These are phyloP conservation scores for Botrytis fragariae DNA, from an alignment of 2,329 filamentous ascomycete species.

Conservation along the genomic window DNA sequence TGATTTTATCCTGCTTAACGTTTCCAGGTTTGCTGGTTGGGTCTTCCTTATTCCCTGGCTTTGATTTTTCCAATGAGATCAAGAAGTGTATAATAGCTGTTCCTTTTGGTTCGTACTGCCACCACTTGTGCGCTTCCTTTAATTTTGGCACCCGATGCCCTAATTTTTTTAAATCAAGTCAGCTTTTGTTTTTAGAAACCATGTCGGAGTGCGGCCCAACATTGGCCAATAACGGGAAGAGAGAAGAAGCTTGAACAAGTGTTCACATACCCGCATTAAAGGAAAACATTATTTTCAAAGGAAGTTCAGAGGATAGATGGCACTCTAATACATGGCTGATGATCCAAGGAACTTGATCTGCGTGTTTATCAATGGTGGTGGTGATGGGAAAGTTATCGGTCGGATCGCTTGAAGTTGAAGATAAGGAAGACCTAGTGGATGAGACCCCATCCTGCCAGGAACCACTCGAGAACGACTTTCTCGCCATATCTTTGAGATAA, in stretches of 20 bases:
- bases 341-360: constrained; percentile 29
- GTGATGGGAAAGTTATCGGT: constrained; percentile 15
- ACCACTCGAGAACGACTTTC: constrained; percentile 1
- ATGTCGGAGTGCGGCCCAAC: no score
- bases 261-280: constrained; percentile 34
- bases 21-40: background rate
- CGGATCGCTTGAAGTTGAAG: constrained; percentile 1
- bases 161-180: constrained; percentile 16
- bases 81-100: constrained; percentile 29
- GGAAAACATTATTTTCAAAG: constrained; percentile 35
- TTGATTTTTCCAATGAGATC: constrained; percentile 24
- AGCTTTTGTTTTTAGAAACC: background rate
- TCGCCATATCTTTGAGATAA: background rate
- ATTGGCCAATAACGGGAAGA: background rate
- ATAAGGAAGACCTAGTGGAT: constrained; percentile 11
- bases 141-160: constrained; percentile 30
- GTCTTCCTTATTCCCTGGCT: constrained; percentile 10
- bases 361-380: constrained; percentile 17
- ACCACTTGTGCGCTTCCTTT: constrained; percentile 31
- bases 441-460: constrained; percentile 3
- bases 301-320: constrained; percentile 25
- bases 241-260: background rate
- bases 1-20: background rate
- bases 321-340: constrained; percentile 30
- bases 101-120: constrained; percentile 31